Evolutionary conservation across 1,284 basidiomycete species (phyloP).

Genomic region (Marasmius tenuissimus): DNA sequence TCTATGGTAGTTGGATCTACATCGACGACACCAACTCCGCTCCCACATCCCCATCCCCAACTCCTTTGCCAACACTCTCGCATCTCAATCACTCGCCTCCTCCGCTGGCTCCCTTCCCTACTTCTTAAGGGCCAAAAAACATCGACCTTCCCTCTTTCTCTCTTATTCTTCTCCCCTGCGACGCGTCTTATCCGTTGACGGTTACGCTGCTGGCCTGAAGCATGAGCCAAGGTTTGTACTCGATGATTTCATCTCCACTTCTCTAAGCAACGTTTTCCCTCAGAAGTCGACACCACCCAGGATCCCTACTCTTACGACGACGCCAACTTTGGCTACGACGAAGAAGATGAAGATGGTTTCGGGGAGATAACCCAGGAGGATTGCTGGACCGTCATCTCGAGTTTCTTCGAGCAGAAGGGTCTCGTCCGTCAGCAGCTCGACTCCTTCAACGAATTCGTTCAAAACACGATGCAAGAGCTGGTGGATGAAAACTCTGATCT

Average conservation of each 20-base stretch:
- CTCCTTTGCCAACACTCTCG: no score
- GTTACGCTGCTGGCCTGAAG: constrained; percentile 13
- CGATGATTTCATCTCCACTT: constrained; percentile 7
- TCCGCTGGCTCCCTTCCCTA: no score
- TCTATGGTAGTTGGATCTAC: no score
- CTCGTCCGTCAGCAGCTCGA: constrained; percentile 97
- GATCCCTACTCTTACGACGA: constrained; percentile 59
- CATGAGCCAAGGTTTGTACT: constrained; percentile 52
- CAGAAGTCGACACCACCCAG: constrained; percentile 49
- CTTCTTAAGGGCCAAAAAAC: no score
- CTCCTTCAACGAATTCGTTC: constrained; percentile 99
- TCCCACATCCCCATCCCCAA: no score
- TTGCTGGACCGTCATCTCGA: constrained; percentile 94
- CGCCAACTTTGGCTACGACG: constrained; percentile 53
- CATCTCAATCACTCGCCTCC: no score
- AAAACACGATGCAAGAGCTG: constrained; percentile 99
- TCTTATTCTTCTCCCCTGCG: no score
- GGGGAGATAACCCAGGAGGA: constrained; percentile 91
- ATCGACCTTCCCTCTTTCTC: no score
- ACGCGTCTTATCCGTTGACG: no score
- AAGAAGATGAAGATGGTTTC: constrained; percentile 63
- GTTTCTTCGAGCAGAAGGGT: constrained; percentile 97
- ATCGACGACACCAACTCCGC: no score
- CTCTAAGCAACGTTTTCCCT: constrained; percentile 13
- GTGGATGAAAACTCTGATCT: constrained; percentile 95